Conservation (phyloP, 148 eudicot species). For the Camellia lanceoleosa region DNA sequence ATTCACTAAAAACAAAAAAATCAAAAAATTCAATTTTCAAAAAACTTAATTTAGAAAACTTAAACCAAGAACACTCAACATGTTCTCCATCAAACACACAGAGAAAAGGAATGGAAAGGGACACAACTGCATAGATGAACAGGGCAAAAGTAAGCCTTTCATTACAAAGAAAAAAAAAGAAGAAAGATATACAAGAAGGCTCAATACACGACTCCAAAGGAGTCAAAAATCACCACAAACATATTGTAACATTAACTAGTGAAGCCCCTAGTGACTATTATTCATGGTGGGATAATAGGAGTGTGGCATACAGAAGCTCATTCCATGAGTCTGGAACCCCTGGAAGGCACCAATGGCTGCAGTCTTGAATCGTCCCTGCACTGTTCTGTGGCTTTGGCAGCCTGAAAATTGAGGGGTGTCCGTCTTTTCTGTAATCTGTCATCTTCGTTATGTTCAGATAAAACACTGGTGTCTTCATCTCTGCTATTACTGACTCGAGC, state of each 20-base stretch:
- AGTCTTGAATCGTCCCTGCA: constrained; percentile 43
- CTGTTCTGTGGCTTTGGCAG: constrained; percentile 10
- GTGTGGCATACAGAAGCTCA: constrained; percentile 54
- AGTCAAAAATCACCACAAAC: not conserved
- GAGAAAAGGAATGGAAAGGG: not conserved
- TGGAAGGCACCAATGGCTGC: constrained; percentile 96
- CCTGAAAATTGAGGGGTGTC: constrained; percentile 62
- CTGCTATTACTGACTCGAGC: constrained; percentile 39
- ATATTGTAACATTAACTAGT: not conserved
- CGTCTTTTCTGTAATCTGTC: constrained; percentile 74
- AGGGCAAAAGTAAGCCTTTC: not conserved
- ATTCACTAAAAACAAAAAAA: no score
- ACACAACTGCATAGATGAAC: not conserved
- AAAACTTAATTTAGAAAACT: no score
- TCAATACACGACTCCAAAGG: not conserved
- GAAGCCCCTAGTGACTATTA: not conserved
- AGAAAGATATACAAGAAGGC: no score
- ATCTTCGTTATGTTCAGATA: constrained; percentile 59
- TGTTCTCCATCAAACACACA: no score
- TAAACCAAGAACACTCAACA: no score
- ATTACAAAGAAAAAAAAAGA: no score
- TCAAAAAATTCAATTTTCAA: no score
- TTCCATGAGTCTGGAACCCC: constrained; percentile 94
- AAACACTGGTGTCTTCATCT: constrained; percentile 49
- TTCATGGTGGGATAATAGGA: constrained; percentile 22